Evolutionary conservation across 2,329 filamentous ascomycete species (phyloP).

Genomic region (Capronia americana): DNA sequence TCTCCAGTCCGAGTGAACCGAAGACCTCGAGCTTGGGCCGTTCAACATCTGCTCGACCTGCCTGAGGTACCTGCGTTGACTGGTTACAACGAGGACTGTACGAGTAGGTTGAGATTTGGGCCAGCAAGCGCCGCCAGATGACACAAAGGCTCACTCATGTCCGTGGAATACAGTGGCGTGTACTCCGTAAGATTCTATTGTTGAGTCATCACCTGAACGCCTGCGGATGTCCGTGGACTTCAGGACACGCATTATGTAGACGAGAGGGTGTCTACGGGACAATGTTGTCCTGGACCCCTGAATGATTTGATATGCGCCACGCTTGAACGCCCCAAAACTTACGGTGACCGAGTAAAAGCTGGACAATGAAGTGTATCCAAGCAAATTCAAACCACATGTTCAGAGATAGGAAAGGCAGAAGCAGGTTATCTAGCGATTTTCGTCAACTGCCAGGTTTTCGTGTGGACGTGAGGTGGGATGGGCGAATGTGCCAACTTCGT

Average conservation of each 20-base stretch:
- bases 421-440: slow-evolving; percentile 1
- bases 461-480: slow-evolving; percentile 10
- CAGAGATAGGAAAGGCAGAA: neutral
- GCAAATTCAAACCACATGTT: neutral
- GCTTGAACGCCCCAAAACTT: neutral
- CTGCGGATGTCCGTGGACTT: neutral
- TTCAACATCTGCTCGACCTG: neutral
- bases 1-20: too few relatives aligned
- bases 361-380: neutral
- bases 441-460: slow-evolving; percentile 19
- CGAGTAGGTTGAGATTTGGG: neutral
- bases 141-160: neutral
- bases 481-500: slow-evolving; percentile 23
- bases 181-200: neutral
- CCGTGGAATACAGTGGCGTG: neutral
- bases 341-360: neutral
- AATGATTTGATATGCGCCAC: neutral
- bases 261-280: neutral
- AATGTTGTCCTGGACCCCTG: too few relatives aligned
- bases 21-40: neutral
- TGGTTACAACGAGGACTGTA: neutral
- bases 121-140: neutral
- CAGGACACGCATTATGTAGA: neutral
- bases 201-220: neutral
- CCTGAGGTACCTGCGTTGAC: too few relatives aligned